Percentiles rank a stretch among this genome's conserved stretches.
phyloP scores from a whole-genome alignment of 2,329 filamentous ascomycete species.

The Fusarium sp. region DNA sequence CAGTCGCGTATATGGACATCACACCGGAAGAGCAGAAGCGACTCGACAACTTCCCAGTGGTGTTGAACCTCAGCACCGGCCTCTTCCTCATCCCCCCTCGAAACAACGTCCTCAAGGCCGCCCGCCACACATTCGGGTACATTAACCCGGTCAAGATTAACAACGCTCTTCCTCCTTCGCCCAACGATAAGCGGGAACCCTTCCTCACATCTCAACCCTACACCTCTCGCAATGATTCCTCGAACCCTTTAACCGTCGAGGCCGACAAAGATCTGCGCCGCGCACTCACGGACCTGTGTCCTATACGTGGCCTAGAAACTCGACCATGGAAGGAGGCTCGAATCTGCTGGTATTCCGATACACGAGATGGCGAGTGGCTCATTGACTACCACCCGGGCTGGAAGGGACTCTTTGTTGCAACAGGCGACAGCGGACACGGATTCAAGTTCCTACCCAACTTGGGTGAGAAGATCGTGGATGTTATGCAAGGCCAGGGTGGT shows the following conservation, averaged over 20 bases:
- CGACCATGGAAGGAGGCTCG: slow-evolving; percentile 70
- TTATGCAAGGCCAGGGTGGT: slow-evolving; percentile 56
- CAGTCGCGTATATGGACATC: slow-evolving; percentile 79
- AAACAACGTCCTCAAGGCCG: slow-evolving; percentile 71
- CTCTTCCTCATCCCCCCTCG: slow-evolving; percentile 79
- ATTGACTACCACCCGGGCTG: slow-evolving; percentile 73
- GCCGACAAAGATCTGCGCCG: slow-evolving; percentile 68
- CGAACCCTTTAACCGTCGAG: slow-evolving; percentile 64
- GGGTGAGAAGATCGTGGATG: slow-evolving; percentile 68
- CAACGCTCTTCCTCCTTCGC: slow-evolving; percentile 46
- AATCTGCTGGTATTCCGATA: slow-evolving; percentile 82
- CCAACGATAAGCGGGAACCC: slow-evolving; percentile 37
- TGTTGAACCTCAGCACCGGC: slow-evolving; percentile 76
- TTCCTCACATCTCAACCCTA: slow-evolving; percentile 50
- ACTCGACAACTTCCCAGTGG: slow-evolving; percentile 73
- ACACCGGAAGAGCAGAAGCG: slow-evolving; percentile 73
- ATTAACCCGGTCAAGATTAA: slow-evolving; percentile 58
- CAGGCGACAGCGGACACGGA: slow-evolving; percentile 70
- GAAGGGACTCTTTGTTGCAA: slow-evolving; percentile 67
- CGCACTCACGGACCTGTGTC: slow-evolving; percentile 69
- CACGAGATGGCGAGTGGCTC: slow-evolving; percentile 75
- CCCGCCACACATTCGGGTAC: slow-evolving; percentile 76
- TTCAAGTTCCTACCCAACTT: slow-evolving; percentile 77
- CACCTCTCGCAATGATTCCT: slow-evolving; percentile 51
- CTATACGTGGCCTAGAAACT: slow-evolving; percentile 61